A percentile compares a stretch with the other conserved stretches of the same genome.
Conservation (phyloP, 73 alveolate genomes). For the Paramecium pentaurelia region DNA sequence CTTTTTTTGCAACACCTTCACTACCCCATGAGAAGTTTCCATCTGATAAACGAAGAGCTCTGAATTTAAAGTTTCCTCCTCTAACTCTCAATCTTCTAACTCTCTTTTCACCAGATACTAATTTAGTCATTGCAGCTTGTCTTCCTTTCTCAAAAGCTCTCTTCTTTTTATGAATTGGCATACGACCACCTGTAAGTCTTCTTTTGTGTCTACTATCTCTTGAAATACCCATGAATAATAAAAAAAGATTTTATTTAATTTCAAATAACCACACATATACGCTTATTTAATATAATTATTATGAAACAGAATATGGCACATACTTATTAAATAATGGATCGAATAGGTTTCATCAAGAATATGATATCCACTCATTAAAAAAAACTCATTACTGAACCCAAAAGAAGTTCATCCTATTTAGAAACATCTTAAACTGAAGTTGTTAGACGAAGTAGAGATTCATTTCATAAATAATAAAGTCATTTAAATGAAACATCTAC, state of each 20-base stretch:
- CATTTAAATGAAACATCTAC: slow-evolving; percentile 19
- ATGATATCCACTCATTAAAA: slow-evolving; percentile 8
- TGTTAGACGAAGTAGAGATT: neutral
- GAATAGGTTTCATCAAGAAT: neutral
- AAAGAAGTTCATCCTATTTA: neutral
- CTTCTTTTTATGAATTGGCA: slow-evolving; percentile 98
- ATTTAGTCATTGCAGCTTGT: slow-evolving; percentile 89
- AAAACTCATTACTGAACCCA: neutral
- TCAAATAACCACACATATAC: neutral
- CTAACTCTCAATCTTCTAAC: slow-evolving; percentile 78
- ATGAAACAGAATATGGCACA: slow-evolving; percentile 29
- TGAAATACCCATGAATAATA: slow-evolving; percentile 88
- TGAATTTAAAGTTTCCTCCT: slow-evolving; percentile 91
- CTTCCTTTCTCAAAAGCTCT: slow-evolving; percentile 97
- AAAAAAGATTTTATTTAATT: slow-evolving; percentile 11
- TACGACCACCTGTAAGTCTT: slow-evolving; percentile 98
- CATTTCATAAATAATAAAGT: neutral
- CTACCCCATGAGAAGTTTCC: slow-evolving; percentile 97
- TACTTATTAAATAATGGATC: neutral
- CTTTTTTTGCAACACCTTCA: slow-evolving; percentile 68
- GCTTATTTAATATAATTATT: neutral
- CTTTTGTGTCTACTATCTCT: slow-evolving; percentile 96
- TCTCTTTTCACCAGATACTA: slow-evolving; percentile 58
- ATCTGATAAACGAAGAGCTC: slow-evolving; percentile 89
- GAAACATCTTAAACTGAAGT: neutral